phyloP scores from a whole-genome alignment of 306 rosid genomes.

The Vigna trinervia region DNA sequence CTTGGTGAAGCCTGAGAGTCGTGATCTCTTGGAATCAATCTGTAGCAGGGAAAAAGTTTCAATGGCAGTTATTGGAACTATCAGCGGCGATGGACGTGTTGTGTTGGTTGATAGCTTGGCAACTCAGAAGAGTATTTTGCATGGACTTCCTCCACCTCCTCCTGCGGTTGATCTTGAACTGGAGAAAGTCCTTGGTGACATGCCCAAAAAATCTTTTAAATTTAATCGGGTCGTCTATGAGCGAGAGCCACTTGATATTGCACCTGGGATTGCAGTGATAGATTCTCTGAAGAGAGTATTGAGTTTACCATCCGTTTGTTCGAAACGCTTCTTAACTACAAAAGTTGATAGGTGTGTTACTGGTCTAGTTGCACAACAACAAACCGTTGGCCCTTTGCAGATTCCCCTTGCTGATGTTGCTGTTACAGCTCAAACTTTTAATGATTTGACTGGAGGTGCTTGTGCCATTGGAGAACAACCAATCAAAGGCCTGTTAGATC shows the following conservation, averaged over 20 bases:
- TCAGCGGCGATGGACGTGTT: constrained; percentile 76
- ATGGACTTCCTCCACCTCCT: constrained; percentile 71
- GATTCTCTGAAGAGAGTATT: constrained; percentile 81
- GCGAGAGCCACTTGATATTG: constrained; percentile 78
- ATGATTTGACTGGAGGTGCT: constrained; percentile 81
- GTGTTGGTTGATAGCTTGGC: constrained; percentile 78
- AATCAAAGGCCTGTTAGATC: constrained; percentile 82
- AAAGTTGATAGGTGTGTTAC: constrained; percentile 89
- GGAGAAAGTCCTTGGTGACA: constrained; percentile 94
- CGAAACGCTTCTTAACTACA: constrained; percentile 78
- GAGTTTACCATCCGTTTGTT: constrained; percentile 85
- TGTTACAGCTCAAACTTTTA: constrained; percentile 81
- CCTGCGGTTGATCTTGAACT: constrained; percentile 91
- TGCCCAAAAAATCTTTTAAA: constrained; percentile 82
- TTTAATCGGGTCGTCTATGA: constrained; percentile 62
- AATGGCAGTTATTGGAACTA: constrained; percentile 91
- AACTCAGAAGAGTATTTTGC: constrained; percentile 51
- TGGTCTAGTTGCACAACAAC: constrained; percentile 93
- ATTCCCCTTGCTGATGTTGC: constrained; percentile 89
- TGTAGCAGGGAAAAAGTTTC: constrained; percentile 83
- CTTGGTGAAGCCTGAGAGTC: constrained; percentile 85
- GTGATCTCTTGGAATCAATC: constrained; percentile 64
- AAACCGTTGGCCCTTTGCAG: constrained; percentile 91
- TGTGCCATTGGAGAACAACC: constrained; percentile 96
- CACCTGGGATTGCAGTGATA: constrained; percentile 66